Conservation (phyloP, 169 alveolate species). For the Cryptosporidium ubiquitum region DNA sequence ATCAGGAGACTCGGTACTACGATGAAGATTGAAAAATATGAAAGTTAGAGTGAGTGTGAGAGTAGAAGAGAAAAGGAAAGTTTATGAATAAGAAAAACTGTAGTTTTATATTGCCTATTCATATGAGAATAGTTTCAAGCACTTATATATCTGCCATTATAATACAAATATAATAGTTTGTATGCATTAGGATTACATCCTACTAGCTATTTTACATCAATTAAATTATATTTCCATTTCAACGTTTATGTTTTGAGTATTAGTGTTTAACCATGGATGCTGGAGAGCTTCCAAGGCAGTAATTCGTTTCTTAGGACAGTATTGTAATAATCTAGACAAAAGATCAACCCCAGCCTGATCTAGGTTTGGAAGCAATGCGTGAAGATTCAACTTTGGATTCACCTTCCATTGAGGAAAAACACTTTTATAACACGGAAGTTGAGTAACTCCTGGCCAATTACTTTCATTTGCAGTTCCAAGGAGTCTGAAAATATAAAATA, state of each 20-base stretch:
- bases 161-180: background rate
- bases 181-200: background rate
- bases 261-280: constrained; percentile 79
- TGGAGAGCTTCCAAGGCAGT: constrained; percentile 80
- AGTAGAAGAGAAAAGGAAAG: background rate
- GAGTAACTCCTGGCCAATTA: constrained; percentile 92
- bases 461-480: constrained; percentile 84
- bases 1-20: constrained; percentile 11
- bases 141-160: background rate
- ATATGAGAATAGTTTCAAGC: background rate
- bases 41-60: no score
- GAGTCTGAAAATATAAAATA: constrained; percentile 84
- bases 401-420: constrained; percentile 81
- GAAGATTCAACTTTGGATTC: constrained; percentile 50
- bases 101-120: background rate
- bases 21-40: background rate
- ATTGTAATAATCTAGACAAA: constrained; percentile 76
- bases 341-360: constrained; percentile 80
- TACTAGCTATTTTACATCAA: background rate
- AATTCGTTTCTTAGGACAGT: constrained; percentile 79
- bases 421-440: constrained; percentile 81
- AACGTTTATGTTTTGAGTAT: constrained; percentile 23
- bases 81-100: background rate
- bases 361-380: constrained; percentile 37
- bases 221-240: background rate